Conservation (phyloP, 768 basidiomycete species). For the Tubosaeta brunneosetosa region DNA sequence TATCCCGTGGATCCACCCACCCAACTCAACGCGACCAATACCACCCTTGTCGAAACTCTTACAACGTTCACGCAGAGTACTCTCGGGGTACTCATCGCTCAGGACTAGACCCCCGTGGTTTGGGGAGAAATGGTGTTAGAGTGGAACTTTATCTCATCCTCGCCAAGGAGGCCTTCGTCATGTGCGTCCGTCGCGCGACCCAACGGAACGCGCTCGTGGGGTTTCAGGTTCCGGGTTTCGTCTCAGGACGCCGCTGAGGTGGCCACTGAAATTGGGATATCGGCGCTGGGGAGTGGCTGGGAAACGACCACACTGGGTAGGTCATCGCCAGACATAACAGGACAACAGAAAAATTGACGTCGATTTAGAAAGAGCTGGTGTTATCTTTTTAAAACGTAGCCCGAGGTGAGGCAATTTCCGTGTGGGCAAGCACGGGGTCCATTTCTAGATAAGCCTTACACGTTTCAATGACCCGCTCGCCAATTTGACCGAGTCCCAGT, state of each 20-base stretch:
- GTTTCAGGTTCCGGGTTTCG: slow-evolving; percentile 43
- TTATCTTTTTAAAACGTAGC: slow-evolving; percentile 51
- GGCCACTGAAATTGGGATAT: slow-evolving; percentile 36
- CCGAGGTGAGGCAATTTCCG: slow-evolving; percentile 30
- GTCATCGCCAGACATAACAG: slow-evolving; percentile 2
- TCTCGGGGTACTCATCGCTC: slow-evolving; percentile 48
- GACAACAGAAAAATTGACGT: too few species aligned
- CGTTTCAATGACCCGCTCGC: slow-evolving; percentile 50
- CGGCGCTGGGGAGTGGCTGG: slow-evolving; percentile 47
- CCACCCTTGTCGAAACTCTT: slow-evolving; percentile 56
- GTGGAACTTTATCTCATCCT: slow-evolving; percentile 38
- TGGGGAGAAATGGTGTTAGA: slow-evolving; percentile 66
- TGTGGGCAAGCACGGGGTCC: not conserved
- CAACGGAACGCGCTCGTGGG: not conserved
- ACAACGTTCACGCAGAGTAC: slow-evolving; percentile 55
- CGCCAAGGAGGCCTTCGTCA: slow-evolving; percentile 38
- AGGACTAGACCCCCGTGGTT: slow-evolving; percentile 74
- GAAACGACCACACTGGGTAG: slow-evolving; percentile 29
- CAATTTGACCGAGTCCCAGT: slow-evolving; percentile 36
- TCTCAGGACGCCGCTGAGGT: slow-evolving; percentile 38
- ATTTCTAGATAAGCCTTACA: slow-evolving; percentile 7
- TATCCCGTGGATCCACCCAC: slow-evolving; percentile 44
- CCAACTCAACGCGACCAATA: slow-evolving; percentile 44
- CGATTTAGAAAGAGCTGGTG: slow-evolving; percentile 41
- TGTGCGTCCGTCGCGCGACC: slow-evolving; percentile 20